Conservation (phyloP, 2,329 filamentous ascomycete genomes). For the Alternaria incomplexa region DNA sequence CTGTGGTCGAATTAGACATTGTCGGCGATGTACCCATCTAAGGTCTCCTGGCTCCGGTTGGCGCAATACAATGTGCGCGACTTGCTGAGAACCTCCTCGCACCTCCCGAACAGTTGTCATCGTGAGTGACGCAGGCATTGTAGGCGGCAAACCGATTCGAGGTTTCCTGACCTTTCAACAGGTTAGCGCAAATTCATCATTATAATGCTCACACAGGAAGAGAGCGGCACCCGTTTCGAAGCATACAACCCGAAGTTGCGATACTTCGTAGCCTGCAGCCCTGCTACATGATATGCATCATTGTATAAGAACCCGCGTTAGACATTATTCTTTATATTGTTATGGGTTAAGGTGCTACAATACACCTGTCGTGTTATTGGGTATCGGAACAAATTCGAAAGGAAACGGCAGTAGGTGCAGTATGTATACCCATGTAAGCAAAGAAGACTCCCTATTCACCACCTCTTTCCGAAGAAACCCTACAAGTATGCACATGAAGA, state of each 20-base stretch:
- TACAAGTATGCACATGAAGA: not conserved
- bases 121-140: not conserved
- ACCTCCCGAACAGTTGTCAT: not conserved
- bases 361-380: constrained; percentile 6
- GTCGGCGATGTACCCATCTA: not conserved
- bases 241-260: not conserved
- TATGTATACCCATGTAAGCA: not conserved
- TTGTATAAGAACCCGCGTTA: not conserved
- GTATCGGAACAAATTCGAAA: constrained; percentile 12
- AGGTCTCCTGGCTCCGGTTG: not conserved
- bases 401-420: not conserved
- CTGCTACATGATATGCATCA: not conserved
- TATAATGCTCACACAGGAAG: not conserved
- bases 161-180: not conserved
- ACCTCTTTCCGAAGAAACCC: not conserved
- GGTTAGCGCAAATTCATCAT: not conserved
- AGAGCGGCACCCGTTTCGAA: not conserved
- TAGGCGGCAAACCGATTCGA: not conserved
- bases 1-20: not conserved
- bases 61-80: not conserved
- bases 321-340: not conserved
- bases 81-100: not conserved
- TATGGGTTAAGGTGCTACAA: not conserved
- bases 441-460: not conserved
- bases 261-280: not conserved